Base-by-base conservation (phyloP, 2,329 filamentous ascomycete genomes). In the Biscogniauxia sp. region DNA sequence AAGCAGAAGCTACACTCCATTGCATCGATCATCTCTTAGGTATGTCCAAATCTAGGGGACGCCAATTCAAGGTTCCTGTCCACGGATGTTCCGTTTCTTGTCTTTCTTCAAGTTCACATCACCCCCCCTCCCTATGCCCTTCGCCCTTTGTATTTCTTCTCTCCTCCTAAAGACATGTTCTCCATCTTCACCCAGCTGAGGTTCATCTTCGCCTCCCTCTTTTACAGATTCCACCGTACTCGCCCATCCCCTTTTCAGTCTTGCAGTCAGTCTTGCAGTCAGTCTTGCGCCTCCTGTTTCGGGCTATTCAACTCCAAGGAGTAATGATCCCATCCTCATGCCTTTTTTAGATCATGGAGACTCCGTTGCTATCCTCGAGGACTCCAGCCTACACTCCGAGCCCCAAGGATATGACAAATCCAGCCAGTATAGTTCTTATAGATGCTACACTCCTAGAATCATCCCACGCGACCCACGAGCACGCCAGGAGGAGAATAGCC, bases 321-420 rank as follows among this genome's bases (percentile, higher is more conserved):
- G 23, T 58, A 63, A 66, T 70, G 62, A 70, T 55, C 20, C 19
- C 53, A 32, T 54, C 57, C 55, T 58, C 53, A 68, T 70, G 67
- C 60, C 59, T 59, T 20, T 61, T 54, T 32, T 62, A 60, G 50
- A 60, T 49, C 61, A 64, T 61, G 59, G 62, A 64, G 58, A 61
- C 49, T 32, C 56, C 20, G 37, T 56, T 20, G 59, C 59, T 50
- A 53, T 57, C 41, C 11, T 53, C 50, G 55, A 59, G 56, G 55
- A 58, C 28, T 54, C 58, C 50, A 26, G 58, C 3, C 51, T 57
- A 17, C 62, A 56, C 37, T 53, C 50, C 20, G 56, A 63, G 51
- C 55, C 64, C 17, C 61, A 58, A 9, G 63, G 55, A 56, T 58
- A 62, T 20, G 37, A 56, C 57, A 32, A 59, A 17, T 11, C 20